Conservation (phyloP, 2,329 filamentous ascomycete species). For the Ophiostoma sp. region DNA sequence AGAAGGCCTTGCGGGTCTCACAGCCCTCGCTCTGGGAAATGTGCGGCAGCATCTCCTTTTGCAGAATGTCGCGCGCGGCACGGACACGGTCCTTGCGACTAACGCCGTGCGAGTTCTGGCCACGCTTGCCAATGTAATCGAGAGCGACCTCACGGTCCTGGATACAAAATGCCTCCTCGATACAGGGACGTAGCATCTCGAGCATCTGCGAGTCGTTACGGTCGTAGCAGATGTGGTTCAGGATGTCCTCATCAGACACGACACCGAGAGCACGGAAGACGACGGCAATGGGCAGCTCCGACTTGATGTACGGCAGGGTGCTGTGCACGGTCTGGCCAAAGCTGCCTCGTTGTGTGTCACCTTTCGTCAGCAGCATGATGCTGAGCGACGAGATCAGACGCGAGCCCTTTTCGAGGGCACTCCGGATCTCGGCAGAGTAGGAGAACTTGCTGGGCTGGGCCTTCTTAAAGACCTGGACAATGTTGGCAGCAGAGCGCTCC, state of each 20-base stretch:
- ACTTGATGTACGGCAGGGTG: slow-evolving; percentile 88
- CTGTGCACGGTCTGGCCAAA: slow-evolving; percentile 86
- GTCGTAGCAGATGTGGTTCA: slow-evolving; percentile 97
- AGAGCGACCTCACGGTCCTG: slow-evolving; percentile 92
- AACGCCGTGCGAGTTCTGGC: slow-evolving; percentile 63
- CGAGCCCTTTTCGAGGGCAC: slow-evolving; percentile 92
- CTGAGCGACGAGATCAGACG: slow-evolving; percentile 88
- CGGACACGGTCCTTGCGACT: slow-evolving; percentile 83
- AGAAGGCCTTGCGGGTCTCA: slow-evolving; percentile 94
- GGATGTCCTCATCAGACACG: slow-evolving; percentile 94
- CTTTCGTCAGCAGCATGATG: slow-evolving; percentile 84
- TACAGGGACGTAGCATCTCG: slow-evolving; percentile 93
- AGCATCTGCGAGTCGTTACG: slow-evolving; percentile 94
- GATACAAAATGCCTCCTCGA: slow-evolving; percentile 93
- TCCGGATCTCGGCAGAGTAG: slow-evolving; percentile 92
- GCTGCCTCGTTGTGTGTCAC: slow-evolving; percentile 69
- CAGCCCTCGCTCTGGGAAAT: slow-evolving; percentile 94
- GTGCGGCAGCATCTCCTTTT: slow-evolving; percentile 94
- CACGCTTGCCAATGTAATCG: slow-evolving; percentile 92
- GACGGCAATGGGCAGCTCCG: slow-evolving; percentile 87
- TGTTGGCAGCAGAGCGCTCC: slow-evolving; percentile 95
- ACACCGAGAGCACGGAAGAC: slow-evolving; percentile 94
- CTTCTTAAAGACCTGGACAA: slow-evolving; percentile 99
- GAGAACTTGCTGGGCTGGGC: slow-evolving; percentile 86
- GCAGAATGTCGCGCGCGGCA: slow-evolving; percentile 88